Conservation (phyloP, 805 yeast genomes). For the Pichia membranifaciens region DNA sequence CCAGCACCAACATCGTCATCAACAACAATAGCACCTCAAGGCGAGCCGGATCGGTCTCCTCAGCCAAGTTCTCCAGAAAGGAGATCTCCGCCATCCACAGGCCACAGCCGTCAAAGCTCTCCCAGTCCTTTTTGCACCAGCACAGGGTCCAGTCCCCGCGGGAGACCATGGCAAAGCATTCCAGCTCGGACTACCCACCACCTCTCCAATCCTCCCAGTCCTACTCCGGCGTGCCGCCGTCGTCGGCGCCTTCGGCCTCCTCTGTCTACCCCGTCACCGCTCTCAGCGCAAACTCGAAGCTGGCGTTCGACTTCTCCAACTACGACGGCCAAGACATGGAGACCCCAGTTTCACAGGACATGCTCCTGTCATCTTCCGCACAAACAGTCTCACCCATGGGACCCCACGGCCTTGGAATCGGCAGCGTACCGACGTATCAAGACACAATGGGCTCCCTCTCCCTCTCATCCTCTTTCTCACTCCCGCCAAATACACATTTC, state of each 20-base stretch:
- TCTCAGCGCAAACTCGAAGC: too few relatives aligned
- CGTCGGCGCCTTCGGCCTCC: too few relatives aligned
- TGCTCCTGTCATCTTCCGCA: slow-evolving; percentile 12
- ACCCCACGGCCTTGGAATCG: slow-evolving; percentile 8
- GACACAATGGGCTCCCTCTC: slow-evolving; percentile 5
- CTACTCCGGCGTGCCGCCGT: not conserved
- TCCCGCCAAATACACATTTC: slow-evolving; percentile 4
- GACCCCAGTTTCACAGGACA: slow-evolving; percentile 15
- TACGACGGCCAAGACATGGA: slow-evolving; percentile 5
- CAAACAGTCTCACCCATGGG: slow-evolving; percentile 13
- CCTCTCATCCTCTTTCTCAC: slow-evolving; percentile 5
- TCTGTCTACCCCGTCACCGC: too few relatives aligned
- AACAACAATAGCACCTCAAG: not conserved
- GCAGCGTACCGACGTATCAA: slow-evolving; percentile 6
- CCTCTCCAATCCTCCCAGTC: not conserved
- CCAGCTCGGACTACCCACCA: not conserved
- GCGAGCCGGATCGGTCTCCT: not conserved
- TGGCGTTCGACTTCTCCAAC: slow-evolving; percentile 2
- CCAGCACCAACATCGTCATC: not conserved
- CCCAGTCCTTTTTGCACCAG: slow-evolving; percentile 23
- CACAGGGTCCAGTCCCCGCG: slow-evolving; percentile 5
- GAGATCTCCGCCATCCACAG: slow-evolving; percentile 21
- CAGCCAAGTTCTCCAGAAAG: slow-evolving; percentile 21
- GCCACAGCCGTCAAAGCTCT: slow-evolving; percentile 25
- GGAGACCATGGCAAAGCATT: not conserved